A percentile compares a stretch with the other conserved stretches of the same genome.
These are phyloP conservation scores for Emydomyces testavorans DNA, from an alignment of 2,329 filamentous ascomycete species.

Conservation along the genomic window DNA sequence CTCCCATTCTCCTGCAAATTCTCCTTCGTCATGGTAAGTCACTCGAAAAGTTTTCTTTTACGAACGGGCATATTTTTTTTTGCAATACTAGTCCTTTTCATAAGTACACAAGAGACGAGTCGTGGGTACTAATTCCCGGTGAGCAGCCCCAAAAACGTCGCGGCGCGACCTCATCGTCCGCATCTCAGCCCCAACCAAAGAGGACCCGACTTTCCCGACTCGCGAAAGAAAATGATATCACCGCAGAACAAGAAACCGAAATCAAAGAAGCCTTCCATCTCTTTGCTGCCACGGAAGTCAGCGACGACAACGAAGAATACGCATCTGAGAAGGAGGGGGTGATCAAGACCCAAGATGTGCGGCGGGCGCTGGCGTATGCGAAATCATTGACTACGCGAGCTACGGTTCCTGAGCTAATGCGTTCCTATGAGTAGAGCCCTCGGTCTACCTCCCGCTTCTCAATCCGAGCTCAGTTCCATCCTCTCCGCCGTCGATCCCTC, in stretches of 20 bases:
- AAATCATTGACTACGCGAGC: not conserved
- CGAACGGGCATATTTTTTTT: too few relatives aligned
- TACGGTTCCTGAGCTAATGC: not conserved
- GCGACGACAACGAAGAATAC: conserved; percentile 42
- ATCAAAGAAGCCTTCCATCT: conserved; percentile 82
- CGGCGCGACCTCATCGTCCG: conserved; percentile 22
- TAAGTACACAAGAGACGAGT: not conserved
- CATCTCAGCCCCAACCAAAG: conserved; percentile 23
- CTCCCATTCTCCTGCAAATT: not conserved
- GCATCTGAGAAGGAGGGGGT: conserved; percentile 62
- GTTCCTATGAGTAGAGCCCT: conserved; percentile 48
- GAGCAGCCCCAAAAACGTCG: conserved; percentile 31
- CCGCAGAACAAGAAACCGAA: conserved; percentile 71
- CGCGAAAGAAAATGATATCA: conserved; percentile 81
- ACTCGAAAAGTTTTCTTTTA: not conserved
- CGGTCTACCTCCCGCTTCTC: conserved; percentile 54
- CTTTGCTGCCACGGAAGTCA: conserved; percentile 43
- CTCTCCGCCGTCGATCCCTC: conserved; percentile 74
- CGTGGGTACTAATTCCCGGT: not conserved
- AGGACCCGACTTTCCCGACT: conserved; percentile 64
- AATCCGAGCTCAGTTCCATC: conserved; percentile 62
- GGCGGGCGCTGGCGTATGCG: conserved; percentile 60
- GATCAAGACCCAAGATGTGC: conserved; percentile 55
- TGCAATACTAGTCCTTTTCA: not conserved
- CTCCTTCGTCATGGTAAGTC: conserved; percentile 3